Evolutionary conservation across 1,139 yeast genomes (phyloP).

Genomic region (Cylindricascospora bacillispora): DNA sequence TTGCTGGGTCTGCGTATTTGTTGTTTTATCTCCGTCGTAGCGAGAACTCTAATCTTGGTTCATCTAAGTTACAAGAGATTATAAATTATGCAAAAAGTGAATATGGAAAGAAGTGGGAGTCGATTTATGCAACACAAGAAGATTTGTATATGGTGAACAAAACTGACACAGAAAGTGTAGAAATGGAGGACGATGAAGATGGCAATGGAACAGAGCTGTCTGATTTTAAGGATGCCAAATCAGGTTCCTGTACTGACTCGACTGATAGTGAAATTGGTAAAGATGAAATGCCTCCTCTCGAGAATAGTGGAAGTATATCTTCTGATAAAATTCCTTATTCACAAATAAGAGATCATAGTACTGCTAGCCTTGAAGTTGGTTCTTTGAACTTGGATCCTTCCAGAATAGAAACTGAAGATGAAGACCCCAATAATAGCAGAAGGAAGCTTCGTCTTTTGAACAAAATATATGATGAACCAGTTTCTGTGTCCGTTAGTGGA

Average conservation of each 20-base stretch:
- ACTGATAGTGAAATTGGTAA: slow-evolving; percentile 3
- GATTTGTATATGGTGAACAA: slow-evolving; percentile 15
- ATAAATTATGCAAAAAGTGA: slow-evolving; percentile 24
- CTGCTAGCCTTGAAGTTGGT: slow-evolving; percentile 21
- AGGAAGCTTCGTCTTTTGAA: slow-evolving; percentile 20
- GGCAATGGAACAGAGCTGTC: slow-evolving; percentile 3
- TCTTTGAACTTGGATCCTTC: slow-evolving; percentile 5
- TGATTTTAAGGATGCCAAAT: slow-evolving; percentile 3
- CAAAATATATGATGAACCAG: slow-evolving; percentile 9
- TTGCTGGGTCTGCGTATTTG: slow-evolving; percentile 80
- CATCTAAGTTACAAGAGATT: slow-evolving; percentile 22
- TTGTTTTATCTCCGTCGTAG: slow-evolving; percentile 62
- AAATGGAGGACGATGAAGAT: slow-evolving; percentile 4
- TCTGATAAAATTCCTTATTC: not conserved
- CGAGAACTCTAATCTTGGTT: slow-evolving; percentile 16
- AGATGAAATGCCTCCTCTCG: not conserved
- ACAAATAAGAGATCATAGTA: slow-evolving; percentile 10
- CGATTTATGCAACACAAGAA: slow-evolving; percentile 13
- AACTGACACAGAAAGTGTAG: slow-evolving; percentile 12
- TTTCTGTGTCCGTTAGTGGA: no score
- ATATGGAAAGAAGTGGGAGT: slow-evolving; percentile 16
- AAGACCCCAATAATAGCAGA: no score
- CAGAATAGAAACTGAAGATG: no score
- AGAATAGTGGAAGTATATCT: not conserved
- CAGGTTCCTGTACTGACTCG: slow-evolving; percentile 4